Evolutionary conservation across 305 asterid genomes (phyloP).

Genomic region (Lippia alba): DNA sequence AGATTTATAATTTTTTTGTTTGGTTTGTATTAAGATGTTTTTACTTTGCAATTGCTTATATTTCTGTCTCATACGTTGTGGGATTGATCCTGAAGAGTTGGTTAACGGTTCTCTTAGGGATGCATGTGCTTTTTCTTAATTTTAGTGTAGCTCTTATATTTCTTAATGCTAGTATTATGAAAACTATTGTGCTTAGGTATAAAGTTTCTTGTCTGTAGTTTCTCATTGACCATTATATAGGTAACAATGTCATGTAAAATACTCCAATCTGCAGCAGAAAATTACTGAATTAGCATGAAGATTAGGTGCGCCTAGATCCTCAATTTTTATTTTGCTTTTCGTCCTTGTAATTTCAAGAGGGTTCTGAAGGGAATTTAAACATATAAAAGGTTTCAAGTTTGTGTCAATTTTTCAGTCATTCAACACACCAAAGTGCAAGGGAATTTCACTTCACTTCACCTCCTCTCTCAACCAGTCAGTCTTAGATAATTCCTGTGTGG

Average conservation of each 20-base stretch:
- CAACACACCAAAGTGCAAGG: too few relatives aligned
- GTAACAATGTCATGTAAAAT: too few relatives aligned
- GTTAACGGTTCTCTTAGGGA: constrained; percentile 4
- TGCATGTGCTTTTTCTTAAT: neutral
- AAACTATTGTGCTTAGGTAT: neutral
- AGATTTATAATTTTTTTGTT: neutral
- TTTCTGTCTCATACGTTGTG: neutral
- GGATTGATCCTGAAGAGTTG: neutral
- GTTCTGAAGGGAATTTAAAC: neutral
- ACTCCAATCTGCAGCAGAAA: too few relatives aligned
- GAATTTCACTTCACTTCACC: too few relatives aligned
- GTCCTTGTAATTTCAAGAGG: neutral
- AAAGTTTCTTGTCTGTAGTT: neutral
- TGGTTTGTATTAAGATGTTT: neutral
- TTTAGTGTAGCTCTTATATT: neutral
- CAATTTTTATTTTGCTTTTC: neutral
- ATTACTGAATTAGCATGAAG: neutral
- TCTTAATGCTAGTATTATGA: neutral
- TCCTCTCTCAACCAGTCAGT: too few relatives aligned
- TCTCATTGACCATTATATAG: neutral
- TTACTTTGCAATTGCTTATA: constrained; percentile 1
- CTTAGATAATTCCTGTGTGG: too few relatives aligned
- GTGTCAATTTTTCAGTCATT: too few relatives aligned
- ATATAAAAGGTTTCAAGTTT: too few relatives aligned
- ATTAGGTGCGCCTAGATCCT: neutral